phyloP scores from a whole-genome alignment of 495 filamentous ascomycete species.

The Pseudomonodictys pantanalensis region DNA sequence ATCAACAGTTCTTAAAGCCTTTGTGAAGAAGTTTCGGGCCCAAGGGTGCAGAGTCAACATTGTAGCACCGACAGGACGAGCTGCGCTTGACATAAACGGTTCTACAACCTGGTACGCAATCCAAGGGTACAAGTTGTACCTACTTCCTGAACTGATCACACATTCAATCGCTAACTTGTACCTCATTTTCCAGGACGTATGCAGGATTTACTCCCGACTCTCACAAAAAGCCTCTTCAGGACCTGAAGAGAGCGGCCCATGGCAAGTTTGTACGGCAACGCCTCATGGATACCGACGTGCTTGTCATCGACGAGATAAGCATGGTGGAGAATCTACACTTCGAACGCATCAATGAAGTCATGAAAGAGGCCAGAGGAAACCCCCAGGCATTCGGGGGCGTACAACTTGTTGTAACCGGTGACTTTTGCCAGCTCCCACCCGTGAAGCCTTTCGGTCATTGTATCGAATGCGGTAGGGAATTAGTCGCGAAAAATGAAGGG shows the following conservation, averaged over 20 bases:
- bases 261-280: constrained; percentile 32
- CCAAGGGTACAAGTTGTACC: no score
- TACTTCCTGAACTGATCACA: no score
- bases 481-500: constrained; percentile 5
- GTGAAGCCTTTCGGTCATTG: constrained; percentile 44
- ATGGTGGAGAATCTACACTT: constrained; percentile 57
- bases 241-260: constrained; percentile 28
- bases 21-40: constrained; percentile 41
- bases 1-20: constrained; percentile 54
- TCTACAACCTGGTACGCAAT: constrained; percentile 54
- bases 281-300: constrained; percentile 43
- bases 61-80: constrained; percentile 56
- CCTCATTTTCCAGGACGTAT: no score
- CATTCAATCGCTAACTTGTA: no score
- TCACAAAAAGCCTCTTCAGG: constrained; percentile 33
- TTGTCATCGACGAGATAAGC: constrained; percentile 49
- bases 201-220: constrained; percentile 51
- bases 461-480: constrained; percentile 39
- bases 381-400: constrained; percentile 45
- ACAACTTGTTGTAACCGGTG: constrained; percentile 46
- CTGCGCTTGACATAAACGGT: constrained; percentile 54
- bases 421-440: constrained; percentile 48
- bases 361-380: constrained; percentile 44
- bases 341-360: constrained; percentile 51
- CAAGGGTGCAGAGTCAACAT: constrained; percentile 47